Percentiles rank a stretch among this genome's conserved stretches.
phyloP scores from a whole-genome alignment of 345 rosid species.

The Gossypium herbaceum region DNA sequence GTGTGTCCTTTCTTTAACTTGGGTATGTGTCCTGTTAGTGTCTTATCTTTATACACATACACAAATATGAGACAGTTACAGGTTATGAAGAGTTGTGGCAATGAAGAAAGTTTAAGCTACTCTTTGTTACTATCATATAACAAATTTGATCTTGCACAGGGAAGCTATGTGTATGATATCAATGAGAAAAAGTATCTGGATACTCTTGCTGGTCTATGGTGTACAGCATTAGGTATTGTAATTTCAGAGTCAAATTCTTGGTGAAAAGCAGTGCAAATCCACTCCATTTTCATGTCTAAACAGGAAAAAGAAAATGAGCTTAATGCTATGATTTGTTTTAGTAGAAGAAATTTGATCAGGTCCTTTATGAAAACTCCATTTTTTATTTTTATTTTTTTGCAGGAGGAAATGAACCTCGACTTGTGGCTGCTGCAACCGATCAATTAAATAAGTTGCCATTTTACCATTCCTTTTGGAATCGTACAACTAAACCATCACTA shows the following conservation, averaged over 20 bases:
- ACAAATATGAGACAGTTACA: not conserved
- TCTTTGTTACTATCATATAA: not conserved
- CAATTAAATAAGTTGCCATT: conserved; percentile 84
- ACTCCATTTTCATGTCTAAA: not conserved
- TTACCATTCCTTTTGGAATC: conserved; percentile 98
- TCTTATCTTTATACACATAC: not conserved
- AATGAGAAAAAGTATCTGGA: conserved; percentile 88
- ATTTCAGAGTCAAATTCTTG: too few species aligned
- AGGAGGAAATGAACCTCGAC: conserved; percentile 91
- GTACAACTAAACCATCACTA: conserved; percentile 90
- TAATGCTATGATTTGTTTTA: not conserved
- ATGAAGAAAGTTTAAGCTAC: not conserved
- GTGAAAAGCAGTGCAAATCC: too few species aligned
- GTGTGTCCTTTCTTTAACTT: not conserved
- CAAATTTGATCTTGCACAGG: conserved; percentile 41
- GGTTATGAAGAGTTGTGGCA: too few species aligned
- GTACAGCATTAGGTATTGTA: conserved; percentile 79
- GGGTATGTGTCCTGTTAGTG: not conserved
- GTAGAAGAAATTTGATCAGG: not conserved
- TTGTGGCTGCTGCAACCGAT: conserved; percentile 72
- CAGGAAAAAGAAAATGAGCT: not conserved
- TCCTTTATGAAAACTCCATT: conserved; percentile 11
- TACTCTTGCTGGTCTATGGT: conserved; percentile 94
- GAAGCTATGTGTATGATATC: conserved; percentile 74
- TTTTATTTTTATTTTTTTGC: conserved; percentile 25